A percentile compares a stretch with the other conserved stretches of the same genome.
Evolutionary conservation across 2,329 filamentous ascomycete species (phyloP).

Genomic region (Pseudogymnoascus sp.): DNA sequence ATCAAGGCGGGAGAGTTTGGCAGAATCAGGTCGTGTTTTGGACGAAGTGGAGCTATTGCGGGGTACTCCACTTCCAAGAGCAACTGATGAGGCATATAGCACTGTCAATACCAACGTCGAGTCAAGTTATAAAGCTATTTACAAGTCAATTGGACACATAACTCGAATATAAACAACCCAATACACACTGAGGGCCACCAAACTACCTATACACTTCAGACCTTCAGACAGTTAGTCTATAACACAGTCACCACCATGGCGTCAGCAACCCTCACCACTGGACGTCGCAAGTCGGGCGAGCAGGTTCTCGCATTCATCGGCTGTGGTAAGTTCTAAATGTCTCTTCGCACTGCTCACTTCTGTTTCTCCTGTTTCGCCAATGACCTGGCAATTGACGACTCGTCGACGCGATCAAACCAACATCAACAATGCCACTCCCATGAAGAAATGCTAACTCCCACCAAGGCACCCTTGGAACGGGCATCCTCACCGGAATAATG

Average conservation of each 20-base stretch:
- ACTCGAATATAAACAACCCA: neutral
- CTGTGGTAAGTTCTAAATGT: neutral
- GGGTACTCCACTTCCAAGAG: slow-evolving; percentile 5
- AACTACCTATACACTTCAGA: neutral
- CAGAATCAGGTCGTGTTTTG: neutral
- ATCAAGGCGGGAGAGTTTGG: neutral
- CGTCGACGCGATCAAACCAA: neutral
- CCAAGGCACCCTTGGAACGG: neutral
- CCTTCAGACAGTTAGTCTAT: neutral
- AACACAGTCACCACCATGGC: neutral
- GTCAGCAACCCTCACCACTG: neutral
- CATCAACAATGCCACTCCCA: neutral
- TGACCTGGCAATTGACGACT: neutral
- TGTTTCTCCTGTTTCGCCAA: neutral
- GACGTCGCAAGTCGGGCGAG: neutral
- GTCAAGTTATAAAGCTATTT: neutral
- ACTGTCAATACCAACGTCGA: neutral
- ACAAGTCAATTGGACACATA: neutral
- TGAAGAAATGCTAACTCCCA: neutral
- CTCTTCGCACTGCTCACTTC: neutral
- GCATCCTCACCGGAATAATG: neutral
- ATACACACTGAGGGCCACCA: neutral
- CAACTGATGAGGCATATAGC: neutral
- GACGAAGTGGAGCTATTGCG: neutral
- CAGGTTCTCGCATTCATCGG: neutral